Evolutionary conservation across 2,329 filamentous ascomycete genomes (phyloP).

Genomic region (Macroventuria anomochaeta): DNA sequence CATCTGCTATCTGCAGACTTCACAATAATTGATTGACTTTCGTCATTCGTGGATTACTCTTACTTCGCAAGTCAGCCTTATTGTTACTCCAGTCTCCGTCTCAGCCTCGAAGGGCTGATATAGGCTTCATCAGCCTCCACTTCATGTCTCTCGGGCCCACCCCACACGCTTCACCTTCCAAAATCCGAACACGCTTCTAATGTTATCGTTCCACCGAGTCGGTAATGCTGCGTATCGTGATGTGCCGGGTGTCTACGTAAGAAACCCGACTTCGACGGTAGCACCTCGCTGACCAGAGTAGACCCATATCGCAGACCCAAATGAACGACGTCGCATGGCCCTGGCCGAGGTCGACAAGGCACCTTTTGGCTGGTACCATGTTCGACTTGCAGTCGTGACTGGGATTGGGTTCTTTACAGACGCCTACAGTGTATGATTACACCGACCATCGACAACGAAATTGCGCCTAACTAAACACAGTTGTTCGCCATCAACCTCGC

Average conservation of each 20-base stretch:
- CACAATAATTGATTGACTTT: not conserved
- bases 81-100: not conserved
- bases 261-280: not conserved
- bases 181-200: conserved; percentile 13
- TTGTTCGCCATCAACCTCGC: conserved; percentile 65
- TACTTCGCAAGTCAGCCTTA: conserved; percentile 2
- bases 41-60: conserved; percentile 2
- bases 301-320: conserved; percentile 44
- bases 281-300: conserved; percentile 3
- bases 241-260: conserved; percentile 40
- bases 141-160: not conserved
- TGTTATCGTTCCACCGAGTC: conserved; percentile 36
- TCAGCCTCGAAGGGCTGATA: conserved; percentile 11
- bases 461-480: conserved; percentile 20
- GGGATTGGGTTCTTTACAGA: conserved; percentile 91
- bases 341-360: conserved; percentile 48
- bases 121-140: not conserved
- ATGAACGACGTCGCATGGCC: conserved; percentile 46
- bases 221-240: conserved; percentile 44
- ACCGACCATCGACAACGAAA: no score
- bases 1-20: not conserved
- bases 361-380: conserved; percentile 67
- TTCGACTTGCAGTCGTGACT: conserved; percentile 76
- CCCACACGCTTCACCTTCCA: conserved; percentile 1
- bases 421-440: conserved; percentile 66